Evolutionary conservation across 768 basidiomycete species (phyloP).

Genomic region (Leccinum boreale): DNA sequence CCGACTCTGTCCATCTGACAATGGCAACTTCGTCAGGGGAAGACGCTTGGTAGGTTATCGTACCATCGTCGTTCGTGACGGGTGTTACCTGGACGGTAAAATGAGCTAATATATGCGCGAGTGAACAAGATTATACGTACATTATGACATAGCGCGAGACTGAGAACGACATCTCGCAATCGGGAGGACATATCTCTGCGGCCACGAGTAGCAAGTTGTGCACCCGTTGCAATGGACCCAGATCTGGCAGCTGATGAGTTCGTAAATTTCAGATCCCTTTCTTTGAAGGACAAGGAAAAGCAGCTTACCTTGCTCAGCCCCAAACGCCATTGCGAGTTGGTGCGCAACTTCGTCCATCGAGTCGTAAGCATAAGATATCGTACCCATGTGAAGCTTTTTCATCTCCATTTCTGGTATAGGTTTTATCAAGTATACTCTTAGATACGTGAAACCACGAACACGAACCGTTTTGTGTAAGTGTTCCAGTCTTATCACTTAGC

Average conservation of each 20-base stretch:
- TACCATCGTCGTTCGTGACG: constrained; percentile 90
- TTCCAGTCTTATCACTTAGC: constrained; percentile 97
- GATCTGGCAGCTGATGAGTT: constrained; percentile 42
- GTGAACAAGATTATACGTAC: constrained; percentile 39
- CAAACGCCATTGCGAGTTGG: constrained; percentile 85
- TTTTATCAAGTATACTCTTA: neutral
- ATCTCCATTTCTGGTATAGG: constrained; percentile 88
- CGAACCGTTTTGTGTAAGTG: constrained; percentile 93
- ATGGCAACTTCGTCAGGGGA: constrained; percentile 99
- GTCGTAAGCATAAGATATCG: constrained; percentile 93
- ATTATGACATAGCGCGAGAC: constrained; percentile 94
- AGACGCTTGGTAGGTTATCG: constrained; percentile 95
- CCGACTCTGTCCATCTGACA: constrained; percentile 94
- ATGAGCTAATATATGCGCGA: neutral
- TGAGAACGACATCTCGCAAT: constrained; percentile 88
- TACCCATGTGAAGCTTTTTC: constrained; percentile 98
- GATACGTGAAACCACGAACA: neutral
- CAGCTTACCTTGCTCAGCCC: constrained; percentile 53
- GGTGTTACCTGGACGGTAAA: constrained; percentile 81
- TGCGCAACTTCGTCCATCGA: constrained; percentile 99
- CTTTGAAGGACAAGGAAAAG: neutral
- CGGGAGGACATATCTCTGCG: constrained; percentile 93
- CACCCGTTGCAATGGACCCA: constrained; percentile 67
- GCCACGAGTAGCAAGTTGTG: constrained; percentile 80
- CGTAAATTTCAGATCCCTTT: neutral